Conservation (phyloP, 2,329 filamentous ascomycete species). For the Fusarium sororula region DNA sequence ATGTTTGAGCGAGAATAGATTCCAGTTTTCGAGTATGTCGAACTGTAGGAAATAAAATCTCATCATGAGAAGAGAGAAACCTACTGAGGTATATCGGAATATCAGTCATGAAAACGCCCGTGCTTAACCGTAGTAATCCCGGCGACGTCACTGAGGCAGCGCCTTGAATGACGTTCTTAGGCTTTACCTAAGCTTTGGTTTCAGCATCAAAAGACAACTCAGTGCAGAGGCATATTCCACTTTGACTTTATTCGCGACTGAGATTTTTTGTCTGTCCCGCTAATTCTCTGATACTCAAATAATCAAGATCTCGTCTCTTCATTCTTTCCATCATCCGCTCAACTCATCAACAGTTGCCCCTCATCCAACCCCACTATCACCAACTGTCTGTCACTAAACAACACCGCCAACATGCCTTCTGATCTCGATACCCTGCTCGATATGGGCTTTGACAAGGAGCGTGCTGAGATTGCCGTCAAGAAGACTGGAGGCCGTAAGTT, state of each 20-base stretch:
- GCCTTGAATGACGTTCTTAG: conserved; percentile 40
- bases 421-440: conserved; percentile 71
- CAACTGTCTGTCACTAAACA: conserved; percentile 23
- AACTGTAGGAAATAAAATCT: neutral
- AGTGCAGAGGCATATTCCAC: neutral
- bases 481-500: conserved; percentile 79
- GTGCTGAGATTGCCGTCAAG: conserved; percentile 84
- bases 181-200: conserved; percentile 19
- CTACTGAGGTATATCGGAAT: neutral
- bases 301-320: neutral
- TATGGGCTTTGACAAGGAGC: conserved; percentile 84
- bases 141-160: conserved; percentile 40
- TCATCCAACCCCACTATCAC: conserved; percentile 37
- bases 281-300: neutral
- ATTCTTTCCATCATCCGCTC: neutral
- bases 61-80: neutral
- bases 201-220: neutral
- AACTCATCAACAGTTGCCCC: conserved; percentile 7
- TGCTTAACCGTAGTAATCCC: conserved; percentile 41
- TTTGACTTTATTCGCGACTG: neutral
- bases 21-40: neutral
- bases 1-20: neutral
- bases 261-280: neutral
- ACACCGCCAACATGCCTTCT: conserved; percentile 62
- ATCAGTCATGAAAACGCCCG: neutral